Base-by-base conservation (phyloP, 352 stramenopile genomes). In the Globisporangium cylindrosporum region DNA sequence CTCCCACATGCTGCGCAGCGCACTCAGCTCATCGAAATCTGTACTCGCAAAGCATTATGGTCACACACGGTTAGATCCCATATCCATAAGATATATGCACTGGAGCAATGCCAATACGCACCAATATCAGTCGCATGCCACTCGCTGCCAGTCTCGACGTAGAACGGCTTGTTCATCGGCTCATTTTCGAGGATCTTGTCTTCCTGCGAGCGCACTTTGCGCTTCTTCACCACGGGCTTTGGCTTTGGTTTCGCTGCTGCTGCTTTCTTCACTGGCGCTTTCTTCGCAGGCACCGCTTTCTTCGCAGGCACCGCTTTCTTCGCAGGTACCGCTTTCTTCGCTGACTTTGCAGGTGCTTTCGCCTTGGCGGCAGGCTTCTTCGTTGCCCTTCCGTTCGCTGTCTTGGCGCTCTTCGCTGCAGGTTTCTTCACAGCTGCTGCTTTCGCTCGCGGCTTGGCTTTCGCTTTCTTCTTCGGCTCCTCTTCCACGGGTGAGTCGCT, bases 1-100 rank as follows among this genome's bases (percentile, higher is more conserved):
- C 54, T 95, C 80, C 83, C 86, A 93, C 81, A 84, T 82, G 14
- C 73, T 69, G 8, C 88, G 75, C 57, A 95, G 67, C 62, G 76
- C 67, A 18, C 58, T 69, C 1, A 95, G 72, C 49, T 95, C 86
- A 36, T 93, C 79, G 53, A 94, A 91, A 55, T 95, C 82, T 78
- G 51, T 20, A 49, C 1, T 20, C 20, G 29, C 7, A 41, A 6
- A 49, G 41, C 41, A 49, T 49, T 49, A 9, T 22, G 41, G 41
- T 49, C 10, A 41, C 24, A 60, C 2, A 18, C 4, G 2, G 9
- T 55, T 20, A 64, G 38, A 56, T 36, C 15, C 24, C n/a, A 22
- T 29, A 32, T 25, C 27, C 38, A 61, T n/a, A 22, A 43, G 1
- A 29, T 8, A 59, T 8, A 41, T 10, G 24, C 22, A 29, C 25